Evolutionary conservation across 2,329 filamentous ascomycete species (phyloP), one percentile per base, ranked within the genome.

Genomic region (Fonsecaea monophora): DNA sequence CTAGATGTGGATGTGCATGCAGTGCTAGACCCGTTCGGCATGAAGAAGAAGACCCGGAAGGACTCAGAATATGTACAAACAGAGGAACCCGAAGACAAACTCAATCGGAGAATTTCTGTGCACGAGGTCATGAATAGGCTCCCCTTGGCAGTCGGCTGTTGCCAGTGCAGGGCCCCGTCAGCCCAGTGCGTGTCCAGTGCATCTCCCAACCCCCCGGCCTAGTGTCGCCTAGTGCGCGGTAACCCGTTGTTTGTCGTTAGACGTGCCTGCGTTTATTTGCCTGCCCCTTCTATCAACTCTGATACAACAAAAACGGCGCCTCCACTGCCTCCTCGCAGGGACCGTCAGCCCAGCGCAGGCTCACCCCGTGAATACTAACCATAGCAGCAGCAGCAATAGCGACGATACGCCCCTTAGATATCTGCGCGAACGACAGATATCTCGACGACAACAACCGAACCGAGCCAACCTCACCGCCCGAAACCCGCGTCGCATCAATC

Each of bases 341-440:
- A 62, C 25, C 53, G 21, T 18, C 37, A 35, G 42, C 50, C 48
- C 56, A 55, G 56, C 56, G 42, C 62, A 45, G 37, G 38, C 38
- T 45, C 60, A 15, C 34, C 50, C 61, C 38, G 48, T 18, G 45
- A 30, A 67, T 64, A 69, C 67, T 69, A 69, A 69, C 64, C 54
- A 56, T 50, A 67, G 56, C 64, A 68, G 67, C 55, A 60, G 40
- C 56, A 60, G 12, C 53, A 64, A 5, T 48, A 50, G 21, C 38
- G 53, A 10, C 30, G 4, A 32, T 32, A 32, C 55, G 48, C 38
- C 42, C 25, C 18, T 40, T 34, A 35, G 56, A 55, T 37, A 40
- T 34, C 30, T 32, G 30, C 32, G 18, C 55, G 55, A 25, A 45
- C 35, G 35, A 40, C 57, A 30, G 37, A 42, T 15, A 15, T 37